Percentiles rank a stretch among this genome's conserved stretches.
These are phyloP conservation scores for Trichoderma arundinaceum DNA, from an alignment of 2,329 filamentous ascomycete genomes.

Conservation along the genomic window DNA sequence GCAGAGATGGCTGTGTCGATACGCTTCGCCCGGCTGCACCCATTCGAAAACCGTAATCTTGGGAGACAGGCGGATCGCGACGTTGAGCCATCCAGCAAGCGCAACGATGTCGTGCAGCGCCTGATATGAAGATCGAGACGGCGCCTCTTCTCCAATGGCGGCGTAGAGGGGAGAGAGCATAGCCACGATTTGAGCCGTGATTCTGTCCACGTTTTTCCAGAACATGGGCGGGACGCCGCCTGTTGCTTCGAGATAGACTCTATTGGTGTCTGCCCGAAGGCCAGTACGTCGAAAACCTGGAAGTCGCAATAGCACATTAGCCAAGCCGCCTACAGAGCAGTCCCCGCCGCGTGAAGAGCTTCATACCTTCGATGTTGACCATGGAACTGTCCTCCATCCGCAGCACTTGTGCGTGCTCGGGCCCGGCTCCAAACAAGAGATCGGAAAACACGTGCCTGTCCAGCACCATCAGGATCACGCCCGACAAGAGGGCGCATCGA, in stretches of 20 bases:
- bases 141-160: constrained; percentile 32
- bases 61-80: constrained; percentile 38
- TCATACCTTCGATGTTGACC: constrained; percentile 40
- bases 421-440: constrained; percentile 43
- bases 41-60: constrained; percentile 39
- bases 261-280: constrained; percentile 39
- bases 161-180: constrained; percentile 39
- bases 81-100: constrained; percentile 42
- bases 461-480: constrained; percentile 41
- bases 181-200: constrained; percentile 36
- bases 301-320: background rate
- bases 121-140: constrained; percentile 36
- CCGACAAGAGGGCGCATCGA: constrained; percentile 39
- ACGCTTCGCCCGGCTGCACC: constrained; percentile 40
- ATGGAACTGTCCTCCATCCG: constrained; percentile 37
- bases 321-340: background rate
- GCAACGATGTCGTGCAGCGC: constrained; percentile 41
- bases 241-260: constrained; percentile 36
- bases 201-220: constrained; percentile 42
- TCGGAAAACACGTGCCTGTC: constrained; percentile 39
- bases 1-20: constrained; percentile 36
- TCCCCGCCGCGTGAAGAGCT: background rate
- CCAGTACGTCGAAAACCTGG: constrained; percentile 42
- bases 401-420: constrained; percentile 37
- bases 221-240: constrained; percentile 38